phyloP scores from a whole-genome alignment of 208 protist species.

The Wallacemonas sp. region DNA sequence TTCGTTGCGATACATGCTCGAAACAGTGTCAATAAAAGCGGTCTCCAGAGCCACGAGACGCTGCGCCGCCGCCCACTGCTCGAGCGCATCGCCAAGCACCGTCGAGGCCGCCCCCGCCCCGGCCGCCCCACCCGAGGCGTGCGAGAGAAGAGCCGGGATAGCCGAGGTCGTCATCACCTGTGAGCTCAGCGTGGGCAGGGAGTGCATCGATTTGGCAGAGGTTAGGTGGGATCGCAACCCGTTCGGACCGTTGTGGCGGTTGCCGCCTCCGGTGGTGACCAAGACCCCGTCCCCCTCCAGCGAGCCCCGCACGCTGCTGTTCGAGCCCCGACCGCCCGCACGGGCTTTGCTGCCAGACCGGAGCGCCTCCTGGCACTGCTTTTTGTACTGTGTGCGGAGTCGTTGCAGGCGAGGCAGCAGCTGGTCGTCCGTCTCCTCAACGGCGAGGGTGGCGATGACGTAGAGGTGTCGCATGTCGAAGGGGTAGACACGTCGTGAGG shows the following conservation, averaged over 20 bases:
- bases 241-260: background rate
- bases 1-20: slow-evolving; percentile 40
- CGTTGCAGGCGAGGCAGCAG: slow-evolving; percentile 37
- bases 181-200: slow-evolving; percentile 1
- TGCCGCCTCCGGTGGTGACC: background rate
- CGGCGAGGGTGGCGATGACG: slow-evolving; percentile 51
- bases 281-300: no score
- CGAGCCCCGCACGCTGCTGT: background rate
- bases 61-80: slow-evolving; percentile 19
- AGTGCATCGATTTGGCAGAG: background rate
- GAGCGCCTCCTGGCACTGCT: slow-evolving; percentile 33
- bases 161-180: background rate
- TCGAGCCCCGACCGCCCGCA: background rate
- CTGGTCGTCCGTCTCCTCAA: slow-evolving; percentile 43
- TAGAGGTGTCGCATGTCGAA: slow-evolving; percentile 76
- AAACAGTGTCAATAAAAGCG: slow-evolving; percentile 26
- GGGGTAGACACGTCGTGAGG: slow-evolving; percentile 33
- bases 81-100: background rate
- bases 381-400: slow-evolving; percentile 30
- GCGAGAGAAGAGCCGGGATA: background rate
- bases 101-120: background rate
- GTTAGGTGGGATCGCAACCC: background rate
- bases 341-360: slow-evolving; percentile 2
- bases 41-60: slow-evolving; percentile 37
- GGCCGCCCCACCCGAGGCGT: background rate